A percentile compares a stretch with the other conserved stretches of the same genome.
Evolutionary conservation across 2,329 filamentous ascomycete species (phyloP).

Genomic region (Tolypocladium nubicola): DNA sequence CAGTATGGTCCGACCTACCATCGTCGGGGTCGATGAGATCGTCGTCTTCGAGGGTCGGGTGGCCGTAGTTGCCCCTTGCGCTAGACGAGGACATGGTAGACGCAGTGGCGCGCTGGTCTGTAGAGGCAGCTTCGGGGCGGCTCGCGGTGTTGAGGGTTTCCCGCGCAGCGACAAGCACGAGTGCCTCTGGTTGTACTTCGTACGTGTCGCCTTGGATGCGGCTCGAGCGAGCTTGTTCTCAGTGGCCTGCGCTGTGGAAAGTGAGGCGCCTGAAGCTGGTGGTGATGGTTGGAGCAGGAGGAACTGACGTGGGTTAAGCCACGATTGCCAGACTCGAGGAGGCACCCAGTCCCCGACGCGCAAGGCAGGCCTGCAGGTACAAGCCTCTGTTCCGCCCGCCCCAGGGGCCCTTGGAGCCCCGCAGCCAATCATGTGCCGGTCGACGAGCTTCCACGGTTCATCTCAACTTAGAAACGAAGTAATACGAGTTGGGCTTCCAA

Average conservation of each 20-base stretch:
- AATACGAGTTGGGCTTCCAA: neutral
- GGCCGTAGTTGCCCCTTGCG: slow-evolving; percentile 47
- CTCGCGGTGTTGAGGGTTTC: neutral
- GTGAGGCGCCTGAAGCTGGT: neutral
- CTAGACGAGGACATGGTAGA: slow-evolving; percentile 33
- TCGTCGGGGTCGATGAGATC: slow-evolving; percentile 74
- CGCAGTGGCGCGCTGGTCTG: neutral
- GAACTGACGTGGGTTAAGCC: neutral
- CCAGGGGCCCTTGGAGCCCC: neutral
- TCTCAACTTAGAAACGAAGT: neutral
- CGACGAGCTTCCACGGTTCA: neutral
- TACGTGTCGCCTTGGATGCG: neutral
- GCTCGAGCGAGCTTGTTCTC: neutral
- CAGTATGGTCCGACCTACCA: slow-evolving; percentile 35
- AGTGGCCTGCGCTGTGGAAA: neutral
- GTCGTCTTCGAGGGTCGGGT: slow-evolving; percentile 52
- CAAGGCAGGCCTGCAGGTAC: neutral
- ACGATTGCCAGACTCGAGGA: neutral
- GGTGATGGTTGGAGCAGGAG: neutral
- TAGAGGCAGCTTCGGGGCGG: neutral
- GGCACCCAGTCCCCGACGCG: neutral
- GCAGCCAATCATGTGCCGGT: neutral
- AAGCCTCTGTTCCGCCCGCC: neutral
- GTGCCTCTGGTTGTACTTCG: neutral
- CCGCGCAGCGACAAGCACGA: neutral